Evolutionary conservation across 2,329 filamentous ascomycete genomes (phyloP), one percentile per base, ranked within the genome.

Genomic region (Tolypocladium ophioglossoides): DNA sequence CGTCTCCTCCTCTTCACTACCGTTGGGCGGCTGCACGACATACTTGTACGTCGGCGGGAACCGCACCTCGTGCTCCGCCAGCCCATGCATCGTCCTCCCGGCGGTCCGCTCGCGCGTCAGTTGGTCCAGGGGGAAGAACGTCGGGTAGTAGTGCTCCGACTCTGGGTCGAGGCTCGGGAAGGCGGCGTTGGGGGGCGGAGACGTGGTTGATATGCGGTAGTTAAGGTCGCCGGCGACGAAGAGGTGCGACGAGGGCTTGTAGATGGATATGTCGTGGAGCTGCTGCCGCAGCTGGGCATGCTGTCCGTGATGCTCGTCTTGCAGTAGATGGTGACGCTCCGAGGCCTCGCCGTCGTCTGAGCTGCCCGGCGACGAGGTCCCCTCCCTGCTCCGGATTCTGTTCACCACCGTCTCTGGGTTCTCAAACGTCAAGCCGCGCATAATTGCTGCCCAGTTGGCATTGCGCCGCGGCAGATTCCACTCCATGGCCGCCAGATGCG

Each of bases 1-100:
- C 38, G 72, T 67, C 44, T 71, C 65, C 32, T 67, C 63, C 47
- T 67, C 61, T 22, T 66, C 64, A 2, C 59, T 61, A 1, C 61
- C 62, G 7, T 59, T 63, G n/a, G 62, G 63, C 49, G 52, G 68
- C 58, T 56, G 60, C 37, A 78, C 68, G 37, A 78, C 77, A 68
- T 94, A 95, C 70, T 99, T 99, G 76, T 99, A 99, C 0, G 94
- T 96, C 0, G 94, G 94, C 1, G 91, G 87, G 64, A 97, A 99
- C 4, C 69, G 70, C 55, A 97, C 83, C 1, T 79, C 74, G 1
- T 84, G 80, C 71, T 99, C 94, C 11, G 74, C 72, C 37, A 99
- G 74, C 5, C 89, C 85, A 58, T 97, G 91, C 27, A 95, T 73
- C 2, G 88, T 89, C 18, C 84, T 79, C 0, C 84, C 83, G 1